Evolutionary conservation across 2,329 filamentous ascomycete species (phyloP).

Genomic region (Eurotiales sp.): DNA sequence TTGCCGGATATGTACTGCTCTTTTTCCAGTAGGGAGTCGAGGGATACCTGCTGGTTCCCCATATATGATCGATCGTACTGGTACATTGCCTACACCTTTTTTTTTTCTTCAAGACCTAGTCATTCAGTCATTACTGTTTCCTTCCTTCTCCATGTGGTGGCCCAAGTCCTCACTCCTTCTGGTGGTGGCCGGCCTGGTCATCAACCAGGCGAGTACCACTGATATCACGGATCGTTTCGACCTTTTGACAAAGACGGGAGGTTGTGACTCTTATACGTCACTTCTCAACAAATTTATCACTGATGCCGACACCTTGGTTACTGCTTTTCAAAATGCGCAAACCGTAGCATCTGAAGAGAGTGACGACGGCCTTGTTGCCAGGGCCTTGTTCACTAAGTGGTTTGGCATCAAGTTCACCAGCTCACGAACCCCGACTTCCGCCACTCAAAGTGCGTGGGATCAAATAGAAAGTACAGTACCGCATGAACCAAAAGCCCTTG

Average conservation of each 20-base stretch:
- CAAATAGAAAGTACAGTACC: neutral
- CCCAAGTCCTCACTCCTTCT: neutral
- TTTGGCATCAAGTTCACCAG: neutral
- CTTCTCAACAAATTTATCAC: too few species aligned
- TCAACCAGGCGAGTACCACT: neutral
- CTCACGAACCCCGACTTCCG: neutral
- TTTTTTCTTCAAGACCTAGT: neutral
- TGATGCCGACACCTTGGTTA: neutral
- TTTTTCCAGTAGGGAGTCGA: neutral
- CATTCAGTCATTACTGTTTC: neutral
- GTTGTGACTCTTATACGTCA: neutral
- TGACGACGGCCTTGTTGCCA: neutral
- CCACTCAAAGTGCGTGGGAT: neutral
- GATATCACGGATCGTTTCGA: neutral
- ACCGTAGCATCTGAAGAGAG: too few species aligned
- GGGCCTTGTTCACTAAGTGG: neutral
- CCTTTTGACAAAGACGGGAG: neutral
- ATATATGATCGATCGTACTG: neutral
- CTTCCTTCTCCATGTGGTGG: neutral
- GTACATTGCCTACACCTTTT: neutral
- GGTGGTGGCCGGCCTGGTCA: neutral
- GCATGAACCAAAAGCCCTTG: neutral
- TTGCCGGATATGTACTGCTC: neutral
- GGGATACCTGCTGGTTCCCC: neutral
- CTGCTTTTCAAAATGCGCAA: neutral